Base-by-base conservation (phyloP, 108 stramenopile species). In the Pseudonitzschia delicatissima region DNA sequence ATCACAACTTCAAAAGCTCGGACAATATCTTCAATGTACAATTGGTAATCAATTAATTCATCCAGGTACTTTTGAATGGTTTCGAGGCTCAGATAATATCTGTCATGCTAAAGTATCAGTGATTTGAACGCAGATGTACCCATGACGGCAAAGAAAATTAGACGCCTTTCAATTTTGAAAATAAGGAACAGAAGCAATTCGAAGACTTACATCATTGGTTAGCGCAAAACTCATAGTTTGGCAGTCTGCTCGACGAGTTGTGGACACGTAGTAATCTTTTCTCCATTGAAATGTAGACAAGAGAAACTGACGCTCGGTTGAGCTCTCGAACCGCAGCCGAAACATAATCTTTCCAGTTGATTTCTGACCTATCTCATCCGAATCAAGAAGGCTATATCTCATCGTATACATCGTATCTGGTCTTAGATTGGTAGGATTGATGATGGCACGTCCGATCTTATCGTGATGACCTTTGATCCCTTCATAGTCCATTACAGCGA, bases 1-100 rank as follows among this genome's bases (percentile, higher is more conserved):
- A 87, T 18, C 20, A 83, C 49, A 21, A 67, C 74, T 26, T 76
- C 40, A 15, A 72, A 7, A 17, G 66, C 74, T 45, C 82, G 71
- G 36, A 69, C 66, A 9, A 80, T 51, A 7, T 61, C 59, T 48
- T 78, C 77, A 23, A 69, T 71, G 8, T 72, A 44, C 6, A 58
- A 68, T 18, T 65, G 44, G 39, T 77, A 78, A 25, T 20, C 45
- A 20, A 42, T 17, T 15, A 78, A 42, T 35, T 78, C 77, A 9
- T 69, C 37, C 0, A 64, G 52, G 21, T 76, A 67, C 2, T 55
- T 57, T 12, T 58, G 52, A 17, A 79, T 61, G 21, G 74, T 37
- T 28, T 35, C 33, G 25, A 81, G 31, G 13, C 74, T 70, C 49
- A 70, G 34, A n/a, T 44, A 48, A 40, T 58, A 39, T 13, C 20